Percentiles rank a stretch among this genome's conserved stretches.
Conservation (phyloP, 2,329 filamentous ascomycete species). For the Diaporthe batatas region DNA sequence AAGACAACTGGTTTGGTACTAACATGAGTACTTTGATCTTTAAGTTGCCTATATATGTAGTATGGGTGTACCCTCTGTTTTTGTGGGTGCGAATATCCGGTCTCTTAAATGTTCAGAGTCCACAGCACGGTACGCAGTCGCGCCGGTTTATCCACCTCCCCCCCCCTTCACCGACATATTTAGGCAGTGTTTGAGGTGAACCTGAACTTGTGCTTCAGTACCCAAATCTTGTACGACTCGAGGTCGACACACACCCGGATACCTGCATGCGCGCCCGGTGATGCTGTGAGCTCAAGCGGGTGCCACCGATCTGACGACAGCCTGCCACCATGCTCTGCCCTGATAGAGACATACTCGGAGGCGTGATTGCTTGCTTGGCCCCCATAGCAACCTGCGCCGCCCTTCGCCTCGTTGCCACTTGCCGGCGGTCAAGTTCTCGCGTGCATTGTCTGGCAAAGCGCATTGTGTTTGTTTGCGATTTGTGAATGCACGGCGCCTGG, state of each 20-base stretch:
- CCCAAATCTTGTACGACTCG: neutral
- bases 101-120: too few species aligned
- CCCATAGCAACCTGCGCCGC: neutral
- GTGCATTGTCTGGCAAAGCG: neutral
- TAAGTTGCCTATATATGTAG: too few species aligned
- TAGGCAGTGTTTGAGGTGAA: too few species aligned
- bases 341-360: neutral
- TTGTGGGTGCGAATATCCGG: too few species aligned
- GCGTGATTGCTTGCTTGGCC: neutral
- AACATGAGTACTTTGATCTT: too few species aligned
- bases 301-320: neutral
- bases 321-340: neutral
- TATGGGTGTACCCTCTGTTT: too few species aligned
- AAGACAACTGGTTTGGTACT: too few species aligned
- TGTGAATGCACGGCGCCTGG: neutral
- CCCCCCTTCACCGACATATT: slow-evolving; percentile 13
- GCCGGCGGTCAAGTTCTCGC: slow-evolving; percentile 27
- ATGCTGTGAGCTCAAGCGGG: neutral
- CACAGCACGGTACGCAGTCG: neutral
- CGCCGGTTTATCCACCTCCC: neutral
- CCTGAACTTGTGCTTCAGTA: neutral
- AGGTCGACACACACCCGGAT: slow-evolving; percentile 6
- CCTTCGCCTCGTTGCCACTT: neutral
- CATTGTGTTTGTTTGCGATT: slow-evolving; percentile 18
- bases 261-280: neutral